Evolutionary conservation across 306 rosid genomes (phyloP).

Genomic region (Sophora flavescens): DNA sequence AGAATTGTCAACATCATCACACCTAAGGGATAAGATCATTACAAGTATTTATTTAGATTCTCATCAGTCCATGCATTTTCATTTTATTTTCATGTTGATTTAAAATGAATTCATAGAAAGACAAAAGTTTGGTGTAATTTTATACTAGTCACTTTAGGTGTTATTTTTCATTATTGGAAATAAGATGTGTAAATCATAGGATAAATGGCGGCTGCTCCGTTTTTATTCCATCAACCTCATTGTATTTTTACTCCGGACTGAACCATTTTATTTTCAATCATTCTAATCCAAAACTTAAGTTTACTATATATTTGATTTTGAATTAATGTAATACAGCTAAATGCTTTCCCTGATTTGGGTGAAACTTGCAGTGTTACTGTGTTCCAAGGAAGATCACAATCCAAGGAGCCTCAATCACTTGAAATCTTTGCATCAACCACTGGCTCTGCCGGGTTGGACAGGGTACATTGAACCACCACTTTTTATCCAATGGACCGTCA

Average conservation of each 20-base stretch:
- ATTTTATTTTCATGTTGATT: neutral
- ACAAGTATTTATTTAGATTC: neutral
- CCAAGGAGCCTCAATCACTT: neutral
- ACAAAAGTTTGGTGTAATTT: too few species aligned
- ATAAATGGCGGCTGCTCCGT: neutral
- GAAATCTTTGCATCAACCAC: conserved; percentile 4
- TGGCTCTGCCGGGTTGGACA: neutral
- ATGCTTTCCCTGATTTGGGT: neutral
- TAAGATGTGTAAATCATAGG: too few species aligned
- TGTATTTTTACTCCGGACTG: too few species aligned
- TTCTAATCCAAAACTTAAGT: too few species aligned
- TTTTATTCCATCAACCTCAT: neutral
- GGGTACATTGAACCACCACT: conserved; percentile 2
- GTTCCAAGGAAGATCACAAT: neutral
- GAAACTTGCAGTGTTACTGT: neutral
- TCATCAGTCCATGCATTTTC: neutral
- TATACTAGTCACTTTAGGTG: too few species aligned
- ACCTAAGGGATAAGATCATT: too few species aligned
- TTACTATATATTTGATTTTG: too few species aligned
- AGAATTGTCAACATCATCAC: neutral
- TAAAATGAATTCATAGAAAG: neutral
- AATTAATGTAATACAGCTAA: neutral
- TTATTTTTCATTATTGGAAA: too few species aligned
- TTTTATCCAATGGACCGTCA: conserved; percentile 8
- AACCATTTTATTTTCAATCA: too few species aligned